Evolutionary conservation across 2,329 filamentous ascomycete species (phyloP).

Genomic region (Aspergillus brunneoviolaceus): DNA sequence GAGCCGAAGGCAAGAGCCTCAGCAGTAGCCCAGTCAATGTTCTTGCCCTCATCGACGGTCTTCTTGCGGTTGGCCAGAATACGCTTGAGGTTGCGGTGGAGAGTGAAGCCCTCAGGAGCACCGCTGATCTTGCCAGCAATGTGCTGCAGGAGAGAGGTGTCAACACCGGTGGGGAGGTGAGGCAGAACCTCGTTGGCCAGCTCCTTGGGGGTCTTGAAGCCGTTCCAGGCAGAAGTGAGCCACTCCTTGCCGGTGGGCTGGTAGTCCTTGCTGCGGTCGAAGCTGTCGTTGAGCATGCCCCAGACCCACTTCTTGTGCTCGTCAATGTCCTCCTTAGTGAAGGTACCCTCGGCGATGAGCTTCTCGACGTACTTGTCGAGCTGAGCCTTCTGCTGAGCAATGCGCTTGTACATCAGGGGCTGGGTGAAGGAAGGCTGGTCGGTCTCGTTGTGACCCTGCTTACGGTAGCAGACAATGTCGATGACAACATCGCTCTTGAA

Average conservation of each 20-base stretch:
- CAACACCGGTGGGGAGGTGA: constrained; percentile 82
- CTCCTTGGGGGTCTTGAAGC: constrained; percentile 98
- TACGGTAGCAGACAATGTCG: constrained; percentile 97
- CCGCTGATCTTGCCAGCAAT: constrained; percentile 78
- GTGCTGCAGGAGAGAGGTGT: constrained; percentile 69
- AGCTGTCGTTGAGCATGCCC: constrained; percentile 98
- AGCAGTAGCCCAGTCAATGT: constrained; percentile 96
- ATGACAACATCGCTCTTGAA: constrained; percentile 99
- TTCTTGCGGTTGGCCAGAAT: constrained; percentile 88
- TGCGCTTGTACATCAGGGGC: constrained; percentile 98
- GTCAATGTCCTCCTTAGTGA: constrained; percentile 95
- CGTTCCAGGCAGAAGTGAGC: constrained; percentile 98
- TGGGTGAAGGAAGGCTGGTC: constrained; percentile 99
- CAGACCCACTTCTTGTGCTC: constrained; percentile 99
- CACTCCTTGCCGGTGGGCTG: constrained; percentile 95
- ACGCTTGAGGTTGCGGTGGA: constrained; percentile 96
- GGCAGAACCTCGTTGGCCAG: constrained; percentile 90
- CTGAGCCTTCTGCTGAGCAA: constrained; percentile 77
- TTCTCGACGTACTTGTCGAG: constrained; percentile 90
- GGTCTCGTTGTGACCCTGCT: constrained; percentile 98
- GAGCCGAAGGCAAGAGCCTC: constrained; percentile 94
- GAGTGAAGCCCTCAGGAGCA: constrained; percentile 78
- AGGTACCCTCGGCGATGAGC: constrained; percentile 86
- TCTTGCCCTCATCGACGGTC: constrained; percentile 85
- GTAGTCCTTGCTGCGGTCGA: constrained; percentile 96